These are phyloP conservation scores for Malus hybrid DNA, from an alignment of 331 rosid genomes.

Conservation along the genomic window DNA sequence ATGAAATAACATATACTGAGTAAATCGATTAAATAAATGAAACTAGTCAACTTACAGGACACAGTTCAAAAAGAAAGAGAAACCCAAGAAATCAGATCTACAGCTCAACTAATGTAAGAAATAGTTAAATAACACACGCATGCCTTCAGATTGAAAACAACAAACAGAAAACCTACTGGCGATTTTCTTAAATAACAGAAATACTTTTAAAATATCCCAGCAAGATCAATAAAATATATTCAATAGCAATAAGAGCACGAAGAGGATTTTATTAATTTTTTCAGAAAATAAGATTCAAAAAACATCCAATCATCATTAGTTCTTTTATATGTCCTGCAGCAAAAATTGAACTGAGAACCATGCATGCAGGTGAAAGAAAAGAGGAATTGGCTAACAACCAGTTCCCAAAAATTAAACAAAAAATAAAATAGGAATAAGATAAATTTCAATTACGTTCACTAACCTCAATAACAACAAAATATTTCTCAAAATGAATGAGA, in stretches of 20 bases:
- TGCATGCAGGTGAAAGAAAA: neutral
- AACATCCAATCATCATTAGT: neutral
- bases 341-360: neutral
- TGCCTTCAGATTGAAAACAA: neutral
- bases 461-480: neutral
- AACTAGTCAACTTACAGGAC: constrained; percentile 12
- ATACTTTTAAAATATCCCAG: neutral
- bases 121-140: neutral
- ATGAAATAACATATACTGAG: neutral
- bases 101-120: constrained; percentile 5
- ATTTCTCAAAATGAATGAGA: neutral
- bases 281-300: neutral
- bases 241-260: neutral
- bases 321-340: neutral
- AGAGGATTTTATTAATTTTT: neutral
- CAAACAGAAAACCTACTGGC: constrained; percentile 6
- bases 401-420: neutral
- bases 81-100: constrained; percentile 1
- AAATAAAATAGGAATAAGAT: neutral
- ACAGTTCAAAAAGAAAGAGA: constrained; percentile 14
- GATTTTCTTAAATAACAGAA: neutral
- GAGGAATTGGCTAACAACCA: constrained; percentile 2
- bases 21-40: neutral
- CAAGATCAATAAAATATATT: neutral
- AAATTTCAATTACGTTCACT: neutral